Percentiles rank a stretch among this genome's conserved stretches.
These are phyloP conservation scores for Populus pruinosa DNA, from an alignment of 345 rosid genomes.

Conservation along the genomic window DNA sequence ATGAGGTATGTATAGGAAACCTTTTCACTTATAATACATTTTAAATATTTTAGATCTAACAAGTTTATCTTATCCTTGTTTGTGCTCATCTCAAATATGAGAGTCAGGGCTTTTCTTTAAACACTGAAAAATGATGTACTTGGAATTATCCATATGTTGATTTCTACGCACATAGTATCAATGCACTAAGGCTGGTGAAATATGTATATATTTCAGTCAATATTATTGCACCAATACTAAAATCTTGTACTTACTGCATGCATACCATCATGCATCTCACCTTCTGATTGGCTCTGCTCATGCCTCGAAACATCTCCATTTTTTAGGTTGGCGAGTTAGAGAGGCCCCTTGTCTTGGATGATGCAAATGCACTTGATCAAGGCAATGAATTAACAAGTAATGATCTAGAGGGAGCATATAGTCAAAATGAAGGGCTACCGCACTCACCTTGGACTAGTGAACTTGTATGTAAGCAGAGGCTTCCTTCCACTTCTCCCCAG, in stretches of 20 bases:
- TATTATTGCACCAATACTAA: not conserved
- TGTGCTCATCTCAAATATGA: not conserved
- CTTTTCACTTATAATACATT: not conserved
- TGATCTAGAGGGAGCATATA: slow-evolving; percentile 69
- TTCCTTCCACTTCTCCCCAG: slow-evolving; percentile 49
- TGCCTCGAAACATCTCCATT: slow-evolving; percentile 8
- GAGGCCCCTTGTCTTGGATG: slow-evolving; percentile 67
- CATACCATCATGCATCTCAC: not conserved
- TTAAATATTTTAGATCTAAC: not conserved
- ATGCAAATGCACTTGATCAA: slow-evolving; percentile 40
- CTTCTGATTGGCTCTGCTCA: not conserved
- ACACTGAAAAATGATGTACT: not conserved
- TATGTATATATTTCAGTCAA: not conserved
- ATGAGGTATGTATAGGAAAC: not conserved
- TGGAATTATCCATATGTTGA: not conserved
- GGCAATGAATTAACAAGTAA: slow-evolving; percentile 46
- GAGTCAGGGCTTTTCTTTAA: not conserved
- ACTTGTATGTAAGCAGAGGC: slow-evolving; percentile 64
- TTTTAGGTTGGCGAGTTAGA: slow-evolving; percentile 60
- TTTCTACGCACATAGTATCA: not conserved
- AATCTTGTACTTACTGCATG: not conserved
- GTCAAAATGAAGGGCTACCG: slow-evolving; percentile 57
- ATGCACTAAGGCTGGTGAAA: not conserved
- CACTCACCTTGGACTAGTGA: slow-evolving; percentile 48
- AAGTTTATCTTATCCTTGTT: not conserved